Conservation (phyloP, 2,329 filamentous ascomycete species). For the Aureobasidium sp. region DNA sequence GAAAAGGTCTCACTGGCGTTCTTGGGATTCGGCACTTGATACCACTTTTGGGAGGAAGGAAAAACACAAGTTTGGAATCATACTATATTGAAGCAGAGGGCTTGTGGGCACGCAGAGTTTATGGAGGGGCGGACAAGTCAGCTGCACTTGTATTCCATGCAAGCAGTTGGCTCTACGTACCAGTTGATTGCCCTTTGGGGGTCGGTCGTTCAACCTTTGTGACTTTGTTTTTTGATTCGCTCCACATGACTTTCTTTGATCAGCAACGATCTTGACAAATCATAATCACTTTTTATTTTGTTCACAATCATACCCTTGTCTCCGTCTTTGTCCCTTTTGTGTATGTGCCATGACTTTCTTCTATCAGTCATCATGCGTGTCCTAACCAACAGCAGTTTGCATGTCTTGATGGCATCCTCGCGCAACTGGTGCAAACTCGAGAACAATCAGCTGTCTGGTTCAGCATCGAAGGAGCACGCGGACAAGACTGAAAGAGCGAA, state of each 20-base stretch:
- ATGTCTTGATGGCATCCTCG: too few species aligned
- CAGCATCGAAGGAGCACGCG: too few species aligned
- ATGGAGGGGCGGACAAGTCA: not conserved
- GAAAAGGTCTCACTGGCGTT: conserved; percentile 1
- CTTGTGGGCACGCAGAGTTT: not conserved
- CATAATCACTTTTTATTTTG: not conserved
- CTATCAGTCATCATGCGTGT: not conserved
- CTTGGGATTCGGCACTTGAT: not conserved
- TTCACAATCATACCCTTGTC: not conserved
- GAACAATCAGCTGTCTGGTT: too few species aligned
- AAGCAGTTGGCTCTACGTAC: not conserved
- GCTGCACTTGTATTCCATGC: not conserved
- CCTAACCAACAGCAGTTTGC: too few species aligned
- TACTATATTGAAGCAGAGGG: not conserved
- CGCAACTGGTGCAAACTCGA: too few species aligned
- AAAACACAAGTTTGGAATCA: not conserved
- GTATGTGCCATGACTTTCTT: not conserved
- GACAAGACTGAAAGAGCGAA: too few species aligned
- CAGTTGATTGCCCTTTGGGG: not conserved
- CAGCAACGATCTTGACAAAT: not conserved
- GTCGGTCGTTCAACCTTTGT: not conserved
- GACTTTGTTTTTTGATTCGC: not conserved
- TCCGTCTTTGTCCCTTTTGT: not conserved
- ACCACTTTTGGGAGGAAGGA: not conserved
- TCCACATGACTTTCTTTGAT: not conserved